Base-by-base conservation (phyloP, 1,284 basidiomycete genomes). In the Stygiomarasmius scandens region DNA sequence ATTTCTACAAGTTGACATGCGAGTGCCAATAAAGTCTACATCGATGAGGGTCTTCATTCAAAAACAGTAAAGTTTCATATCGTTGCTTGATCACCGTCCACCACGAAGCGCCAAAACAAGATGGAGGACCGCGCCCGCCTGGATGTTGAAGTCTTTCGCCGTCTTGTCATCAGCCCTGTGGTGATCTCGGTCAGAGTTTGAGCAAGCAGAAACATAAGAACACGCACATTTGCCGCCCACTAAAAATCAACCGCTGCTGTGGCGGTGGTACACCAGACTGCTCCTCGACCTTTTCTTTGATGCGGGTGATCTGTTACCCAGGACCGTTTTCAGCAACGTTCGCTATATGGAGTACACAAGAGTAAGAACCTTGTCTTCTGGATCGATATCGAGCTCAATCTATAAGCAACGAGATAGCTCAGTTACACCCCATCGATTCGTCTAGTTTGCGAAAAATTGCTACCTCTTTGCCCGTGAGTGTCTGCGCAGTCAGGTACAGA, bases 271-370 rank as follows among this genome's bases (percentile, higher is more conserved):
- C 97, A 67, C 96, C 97, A 43, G 96, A 96, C 76, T 99, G 97
- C 78, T 98, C 96, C 74, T 99, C 97, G 29, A 99, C 95, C 73
- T 94, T 92, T 81, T 98, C 96, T 79, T 99, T 99, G 77, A 99
- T 96, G 65, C 94, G 89, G 49, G 86, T 82, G 71, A 98, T 95
- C 96, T 97, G 62, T 41, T 41, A 41, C 6, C 38, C 6, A 41
- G n/a, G 16, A 19, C 11, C n/a, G n/a, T 16, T 9, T 41, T 41
- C n/a, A 41, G 38, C 6, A 41, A 41, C 38, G 16, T 41, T 8
- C 38, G 38, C 16, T 41, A 23, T 14, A 27, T 16, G 6, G 11
- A 55, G 20, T 1, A 14, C 8, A 1, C 32, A n/a, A 16, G 23
- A 41, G 23, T 38, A 69, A 83, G 58, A 59, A 90, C 96, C 81